Conservation (phyloP, 2,329 filamentous ascomycete species). For the Verticillium nubilum region DNA sequence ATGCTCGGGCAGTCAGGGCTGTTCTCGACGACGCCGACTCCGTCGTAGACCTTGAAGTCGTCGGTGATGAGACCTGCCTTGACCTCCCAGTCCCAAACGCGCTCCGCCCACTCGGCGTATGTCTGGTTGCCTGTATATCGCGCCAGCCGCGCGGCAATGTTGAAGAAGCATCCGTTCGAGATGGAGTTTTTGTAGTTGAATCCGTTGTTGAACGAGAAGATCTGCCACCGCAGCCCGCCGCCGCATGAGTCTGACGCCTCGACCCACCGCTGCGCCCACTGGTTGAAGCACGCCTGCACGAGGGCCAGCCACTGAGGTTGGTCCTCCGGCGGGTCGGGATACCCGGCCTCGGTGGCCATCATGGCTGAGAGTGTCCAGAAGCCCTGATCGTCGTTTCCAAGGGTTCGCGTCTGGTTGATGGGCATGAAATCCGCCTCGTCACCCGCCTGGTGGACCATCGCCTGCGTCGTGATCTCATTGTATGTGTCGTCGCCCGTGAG, state of each 20-base stretch:
- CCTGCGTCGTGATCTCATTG: constrained; percentile 53
- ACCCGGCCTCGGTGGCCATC: constrained; percentile 71
- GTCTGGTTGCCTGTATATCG: constrained; percentile 75
- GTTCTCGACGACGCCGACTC: constrained; percentile 28
- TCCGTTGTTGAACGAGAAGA: constrained; percentile 71
- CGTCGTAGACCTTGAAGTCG: constrained; percentile 51
- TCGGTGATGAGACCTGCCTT: constrained; percentile 49
- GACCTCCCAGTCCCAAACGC: constrained; percentile 61
- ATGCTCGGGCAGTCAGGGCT: constrained; percentile 41
- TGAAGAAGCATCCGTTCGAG: constrained; percentile 66
- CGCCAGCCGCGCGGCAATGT: constrained; percentile 64
- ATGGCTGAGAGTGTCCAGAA: constrained; percentile 86
- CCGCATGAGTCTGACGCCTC: constrained; percentile 45
- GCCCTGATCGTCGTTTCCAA: constrained; percentile 71
- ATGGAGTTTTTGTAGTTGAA: constrained; percentile 65
- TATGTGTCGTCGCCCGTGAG: constrained; percentile 63
- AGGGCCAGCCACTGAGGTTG: constrained; percentile 73
- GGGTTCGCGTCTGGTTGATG: constrained; percentile 53
- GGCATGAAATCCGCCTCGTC: constrained; percentile 61
- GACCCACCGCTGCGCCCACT: constrained; percentile 69
- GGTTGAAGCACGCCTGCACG: constrained; percentile 75
- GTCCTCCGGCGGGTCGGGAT: constrained; percentile 58
- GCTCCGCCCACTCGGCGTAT: constrained; percentile 71
- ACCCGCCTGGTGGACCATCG: constrained; percentile 55
- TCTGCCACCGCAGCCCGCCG: constrained; percentile 82